Conservation (phyloP, 1,139 yeast species). For the Candida freyschussii region DNA sequence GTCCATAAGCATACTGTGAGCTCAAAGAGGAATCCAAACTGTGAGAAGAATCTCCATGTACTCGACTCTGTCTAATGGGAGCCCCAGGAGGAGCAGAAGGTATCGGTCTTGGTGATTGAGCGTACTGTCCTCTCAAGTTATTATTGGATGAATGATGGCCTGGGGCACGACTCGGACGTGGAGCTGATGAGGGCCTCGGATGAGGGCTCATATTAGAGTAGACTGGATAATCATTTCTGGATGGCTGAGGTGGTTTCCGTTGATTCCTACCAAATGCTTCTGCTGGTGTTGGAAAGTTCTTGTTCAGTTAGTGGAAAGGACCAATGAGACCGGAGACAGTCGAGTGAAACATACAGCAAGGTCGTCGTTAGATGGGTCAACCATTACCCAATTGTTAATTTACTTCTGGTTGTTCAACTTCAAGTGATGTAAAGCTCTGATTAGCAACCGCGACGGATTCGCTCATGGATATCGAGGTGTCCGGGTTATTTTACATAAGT, state of each 20-base stretch:
- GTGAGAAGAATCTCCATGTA: slow-evolving; percentile 1
- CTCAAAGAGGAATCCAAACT: not conserved
- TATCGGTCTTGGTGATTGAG: slow-evolving; percentile 1
- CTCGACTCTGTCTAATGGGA: too few species aligned
- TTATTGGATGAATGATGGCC: not conserved
- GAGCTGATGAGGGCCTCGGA: slow-evolving; percentile 1
- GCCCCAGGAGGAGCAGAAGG: not conserved
- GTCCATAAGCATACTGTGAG: too few species aligned
- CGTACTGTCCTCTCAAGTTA: slow-evolving; percentile 3
- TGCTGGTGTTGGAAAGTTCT: slow-evolving; percentile 30
- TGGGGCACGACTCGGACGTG: slow-evolving; percentile 3
- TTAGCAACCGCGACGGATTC: too few species aligned
- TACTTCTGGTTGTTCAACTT: too few species aligned
- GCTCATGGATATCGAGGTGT: too few species aligned
- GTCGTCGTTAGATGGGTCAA: too few species aligned
- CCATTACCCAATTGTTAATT: too few species aligned
- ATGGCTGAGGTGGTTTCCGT: slow-evolving; percentile 1
- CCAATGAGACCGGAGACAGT: too few species aligned
- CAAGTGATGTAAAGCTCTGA: too few species aligned
- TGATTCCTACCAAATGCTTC: slow-evolving; percentile 26
- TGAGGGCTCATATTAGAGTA: not conserved
- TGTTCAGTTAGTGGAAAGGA: too few species aligned
- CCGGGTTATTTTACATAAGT: too few species aligned
- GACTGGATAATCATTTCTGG: not conserved
- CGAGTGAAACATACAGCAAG: too few species aligned